These are phyloP conservation scores for Hanseniaspora lachancei DNA, from an alignment of 805 yeast species.

Conservation along the genomic window DNA sequence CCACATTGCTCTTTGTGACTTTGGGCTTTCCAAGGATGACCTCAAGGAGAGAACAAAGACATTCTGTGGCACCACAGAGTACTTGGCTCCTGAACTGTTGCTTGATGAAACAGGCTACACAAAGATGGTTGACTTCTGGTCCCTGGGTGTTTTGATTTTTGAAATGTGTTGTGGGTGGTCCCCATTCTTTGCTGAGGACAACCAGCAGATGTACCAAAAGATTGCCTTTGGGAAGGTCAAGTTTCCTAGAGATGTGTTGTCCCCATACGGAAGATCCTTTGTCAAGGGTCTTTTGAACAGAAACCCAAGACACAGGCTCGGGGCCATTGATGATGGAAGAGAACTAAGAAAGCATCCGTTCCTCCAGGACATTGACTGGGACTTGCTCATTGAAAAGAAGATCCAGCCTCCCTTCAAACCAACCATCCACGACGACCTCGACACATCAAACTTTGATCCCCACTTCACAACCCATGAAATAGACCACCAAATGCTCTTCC, in stretches of 20 bases:
- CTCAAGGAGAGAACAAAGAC: constrained; percentile 84
- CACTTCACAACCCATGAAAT: constrained; percentile 59
- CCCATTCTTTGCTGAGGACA: constrained; percentile 93
- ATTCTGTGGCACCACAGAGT: constrained; percentile 96
- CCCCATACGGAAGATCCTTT: constrained; percentile 86
- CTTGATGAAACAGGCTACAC: constrained; percentile 94
- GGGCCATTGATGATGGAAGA: constrained; percentile 81
- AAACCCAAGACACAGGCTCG: constrained; percentile 89
- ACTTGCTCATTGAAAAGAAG: constrained; percentile 56
- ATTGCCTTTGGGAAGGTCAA: constrained; percentile 97
- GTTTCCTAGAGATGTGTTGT: constrained; percentile 89
- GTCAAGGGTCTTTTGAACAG: constrained; percentile 91
- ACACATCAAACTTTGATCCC: constrained; percentile 94
- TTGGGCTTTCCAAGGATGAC: constrained; percentile 91
- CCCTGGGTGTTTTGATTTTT: constrained; percentile 87
- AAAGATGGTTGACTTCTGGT: constrained; percentile 98
- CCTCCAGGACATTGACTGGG: constrained; percentile 87
- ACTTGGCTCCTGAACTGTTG: constrained; percentile 91
- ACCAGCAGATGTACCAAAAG: constrained; percentile 97
- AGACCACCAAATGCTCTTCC: constrained; percentile 4
- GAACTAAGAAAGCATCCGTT: constrained; percentile 88
- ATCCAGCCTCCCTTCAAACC: constrained; percentile 97
- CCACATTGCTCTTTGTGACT: constrained; percentile 92
- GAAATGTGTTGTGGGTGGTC: constrained; percentile 99
- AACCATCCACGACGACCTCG: constrained; percentile 77